Conservation (phyloP, 2,329 filamentous ascomycete species). For the Alternaria triticimaculans region DNA sequence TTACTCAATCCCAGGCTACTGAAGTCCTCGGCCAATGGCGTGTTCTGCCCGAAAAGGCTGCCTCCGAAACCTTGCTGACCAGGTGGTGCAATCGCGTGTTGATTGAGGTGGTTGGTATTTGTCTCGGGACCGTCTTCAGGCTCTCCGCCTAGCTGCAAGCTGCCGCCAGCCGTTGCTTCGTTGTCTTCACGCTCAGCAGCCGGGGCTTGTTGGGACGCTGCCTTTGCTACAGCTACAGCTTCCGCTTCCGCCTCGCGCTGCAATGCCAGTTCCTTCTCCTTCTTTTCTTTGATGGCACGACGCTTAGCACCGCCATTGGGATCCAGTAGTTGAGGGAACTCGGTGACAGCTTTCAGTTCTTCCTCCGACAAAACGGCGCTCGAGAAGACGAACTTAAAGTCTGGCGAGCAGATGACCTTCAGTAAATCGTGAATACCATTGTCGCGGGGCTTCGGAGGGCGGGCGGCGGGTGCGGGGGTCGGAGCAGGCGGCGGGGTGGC, state of each 20-base stretch:
- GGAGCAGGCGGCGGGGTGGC: constrained; percentile 30
- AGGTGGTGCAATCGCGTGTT: constrained; percentile 75
- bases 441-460: constrained; percentile 23
- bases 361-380: constrained; percentile 50
- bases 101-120: constrained; percentile 65
- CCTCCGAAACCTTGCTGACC: constrained; percentile 68
- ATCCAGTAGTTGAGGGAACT: constrained; percentile 82
- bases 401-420: constrained; percentile 49
- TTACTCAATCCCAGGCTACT: constrained; percentile 60
- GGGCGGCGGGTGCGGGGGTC: constrained; percentile 20
- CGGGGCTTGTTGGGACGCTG: constrained; percentile 48
- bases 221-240: constrained; percentile 49
- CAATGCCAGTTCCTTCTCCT: constrained; percentile 66
- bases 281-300: constrained; percentile 71
- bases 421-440: constrained; percentile 47
- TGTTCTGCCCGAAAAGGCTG: constrained; percentile 43
- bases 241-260: constrained; percentile 61
- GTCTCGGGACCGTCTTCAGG: constrained; percentile 78
- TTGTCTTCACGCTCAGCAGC: constrained; percentile 68
- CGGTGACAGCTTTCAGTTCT: constrained; percentile 59
- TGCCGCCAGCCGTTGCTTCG: constrained; percentile 72
- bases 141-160: constrained; percentile 88
- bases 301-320: constrained; percentile 81
- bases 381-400: constrained; percentile 64
- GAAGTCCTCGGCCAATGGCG: constrained; percentile 48